Percentiles rank a stretch among this genome's conserved stretches.
These are phyloP conservation scores for Leishmania aethiopica DNA, from an alignment of 208 protist species.

Conservation along the genomic window DNA sequence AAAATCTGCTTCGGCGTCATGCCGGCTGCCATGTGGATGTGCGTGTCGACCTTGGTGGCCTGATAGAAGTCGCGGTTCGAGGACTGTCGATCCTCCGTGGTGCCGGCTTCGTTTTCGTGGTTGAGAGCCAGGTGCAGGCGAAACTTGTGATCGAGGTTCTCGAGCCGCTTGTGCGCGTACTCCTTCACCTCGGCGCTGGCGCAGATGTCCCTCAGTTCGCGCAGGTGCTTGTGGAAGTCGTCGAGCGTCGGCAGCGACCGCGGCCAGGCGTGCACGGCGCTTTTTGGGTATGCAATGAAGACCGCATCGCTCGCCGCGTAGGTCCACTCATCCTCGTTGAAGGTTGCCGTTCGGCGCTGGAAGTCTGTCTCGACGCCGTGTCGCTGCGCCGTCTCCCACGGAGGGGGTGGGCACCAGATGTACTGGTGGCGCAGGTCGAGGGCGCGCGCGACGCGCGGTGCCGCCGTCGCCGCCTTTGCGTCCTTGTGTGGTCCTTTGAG, in stretches of 20 bases:
- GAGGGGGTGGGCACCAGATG: constrained; percentile 76
- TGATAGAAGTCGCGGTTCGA: constrained; percentile 96
- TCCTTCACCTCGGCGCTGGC: constrained; percentile 87
- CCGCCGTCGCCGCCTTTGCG: constrained; percentile 40
- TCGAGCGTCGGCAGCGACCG: constrained; percentile 81
- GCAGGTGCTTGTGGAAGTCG: constrained; percentile 74
- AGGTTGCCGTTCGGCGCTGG: constrained; percentile 79
- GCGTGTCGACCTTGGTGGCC: constrained; percentile 97
- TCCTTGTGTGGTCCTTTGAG: constrained; percentile 65
- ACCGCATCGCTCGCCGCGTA: constrained; percentile 87
- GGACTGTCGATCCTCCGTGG: constrained; percentile 79
- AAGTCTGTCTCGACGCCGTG: constrained; percentile 85
- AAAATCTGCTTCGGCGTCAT: constrained; percentile 96
- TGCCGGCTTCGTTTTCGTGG: constrained; percentile 89
- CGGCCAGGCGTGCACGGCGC: constrained; percentile 82
- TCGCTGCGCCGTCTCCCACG: constrained; percentile 67
- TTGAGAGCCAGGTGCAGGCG: constrained; percentile 94
- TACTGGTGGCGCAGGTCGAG: constrained; percentile 82
- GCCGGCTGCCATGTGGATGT: constrained; percentile 96
- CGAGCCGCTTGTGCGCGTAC: constrained; percentile 90
- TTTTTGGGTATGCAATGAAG: constrained; percentile 81
- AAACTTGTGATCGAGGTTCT: constrained; percentile 94
- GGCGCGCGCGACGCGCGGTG: constrained; percentile 59
- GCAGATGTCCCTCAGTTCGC: constrained; percentile 77
- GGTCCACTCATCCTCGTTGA: constrained; percentile 92